Base-by-base conservation (phyloP, 108 stramenopile species). In the Fragilaria crotonensis region DNA sequence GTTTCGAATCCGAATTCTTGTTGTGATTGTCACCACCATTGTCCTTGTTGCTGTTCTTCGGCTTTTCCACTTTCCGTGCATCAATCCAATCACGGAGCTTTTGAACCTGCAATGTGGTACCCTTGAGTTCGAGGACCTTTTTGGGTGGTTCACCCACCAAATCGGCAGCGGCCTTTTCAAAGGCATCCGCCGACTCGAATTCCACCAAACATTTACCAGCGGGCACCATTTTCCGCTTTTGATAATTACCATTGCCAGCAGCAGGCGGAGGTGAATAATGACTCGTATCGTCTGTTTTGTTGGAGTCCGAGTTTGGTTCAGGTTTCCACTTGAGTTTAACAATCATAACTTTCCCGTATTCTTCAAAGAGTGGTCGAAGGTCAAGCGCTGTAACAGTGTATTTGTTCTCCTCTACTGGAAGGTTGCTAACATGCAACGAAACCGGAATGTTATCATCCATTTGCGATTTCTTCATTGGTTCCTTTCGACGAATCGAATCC, bases 131-230 rank as follows among this genome's bases (percentile, higher is more conserved):
- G 19, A 80, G 2, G 22, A 63, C 68, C 9, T 66, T 59, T 48
- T 70, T 73, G 0, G 80, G 66, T 54, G 76, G 70, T 20, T 52
- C 76, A 0, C 72, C 75, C 19, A 73, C 46, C 7, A 81, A 68
- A 14, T 85, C 91, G 2, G 51, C 77, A 31, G 77, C 76, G 29
- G 96, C 95, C 64, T 85, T 93, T 50, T 83, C 73, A 25, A 90
- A 75, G 11, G 75, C 87, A 23, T 89, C 93, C 7, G 67, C 52
- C 4, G 54, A 71, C 4, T 71, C 75, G 70, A 95, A 98, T 61
- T 95, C 95, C 22, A 98, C 75, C 55, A 95, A 48, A 63, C 82
- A 70, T 53, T 64, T 9, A 72, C 94, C 66, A 73, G 52, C 33
- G 71, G 84, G 73, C 25, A 69, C 7, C 45, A 51, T 41, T 68